These are phyloP conservation scores for Hypholoma fasciculare DNA, from an alignment of 768 basidiomycete species.

Conservation along the genomic window DNA sequence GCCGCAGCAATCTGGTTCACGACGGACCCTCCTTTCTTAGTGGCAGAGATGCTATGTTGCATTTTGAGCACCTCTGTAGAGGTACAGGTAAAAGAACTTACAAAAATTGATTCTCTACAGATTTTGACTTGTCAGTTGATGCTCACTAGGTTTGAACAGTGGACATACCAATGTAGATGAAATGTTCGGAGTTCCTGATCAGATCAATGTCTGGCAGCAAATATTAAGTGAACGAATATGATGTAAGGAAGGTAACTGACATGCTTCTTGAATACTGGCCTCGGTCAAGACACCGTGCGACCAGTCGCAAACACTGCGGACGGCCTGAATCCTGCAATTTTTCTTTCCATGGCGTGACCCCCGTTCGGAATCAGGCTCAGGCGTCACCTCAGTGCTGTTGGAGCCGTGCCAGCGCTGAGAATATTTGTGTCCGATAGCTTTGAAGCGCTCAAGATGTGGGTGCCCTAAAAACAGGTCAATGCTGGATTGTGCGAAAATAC, in stretches of 20 bases:
- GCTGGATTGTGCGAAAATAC: neutral
- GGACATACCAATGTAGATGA: slow-evolving; percentile 84
- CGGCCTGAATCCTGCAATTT: slow-evolving; percentile 73
- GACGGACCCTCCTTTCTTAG: slow-evolving; percentile 61
- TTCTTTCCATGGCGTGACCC: slow-evolving; percentile 39
- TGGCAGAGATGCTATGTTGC: slow-evolving; percentile 71
- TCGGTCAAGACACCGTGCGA: slow-evolving; percentile 90
- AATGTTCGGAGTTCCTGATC: slow-evolving; percentile 84
- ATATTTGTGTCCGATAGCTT: slow-evolving; percentile 55
- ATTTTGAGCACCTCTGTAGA: neutral
- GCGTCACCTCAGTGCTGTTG: slow-evolving; percentile 21
- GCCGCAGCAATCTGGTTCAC: slow-evolving; percentile 85
- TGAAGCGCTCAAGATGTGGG: slow-evolving; percentile 68
- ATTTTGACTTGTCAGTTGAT: slow-evolving; percentile 12
- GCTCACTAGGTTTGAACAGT: neutral
- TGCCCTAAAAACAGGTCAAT: slow-evolving; percentile 41
- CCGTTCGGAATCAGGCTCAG: neutral
- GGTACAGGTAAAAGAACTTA: slow-evolving; percentile 33
- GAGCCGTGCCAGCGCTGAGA: slow-evolving; percentile 61
- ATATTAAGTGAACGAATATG: neutral
- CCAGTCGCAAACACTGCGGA: slow-evolving; percentile 92
- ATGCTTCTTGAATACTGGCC: slow-evolving; percentile 91
- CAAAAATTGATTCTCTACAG: slow-evolving; percentile 84
- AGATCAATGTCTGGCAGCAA: slow-evolving; percentile 55
- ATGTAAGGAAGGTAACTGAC: slow-evolving; percentile 42